Percentiles rank a stretch among this genome's conserved stretches.
These are phyloP conservation scores for Talaromyces wortmannii DNA, from an alignment of 495 filamentous ascomycete species.

Conservation along the genomic window DNA sequence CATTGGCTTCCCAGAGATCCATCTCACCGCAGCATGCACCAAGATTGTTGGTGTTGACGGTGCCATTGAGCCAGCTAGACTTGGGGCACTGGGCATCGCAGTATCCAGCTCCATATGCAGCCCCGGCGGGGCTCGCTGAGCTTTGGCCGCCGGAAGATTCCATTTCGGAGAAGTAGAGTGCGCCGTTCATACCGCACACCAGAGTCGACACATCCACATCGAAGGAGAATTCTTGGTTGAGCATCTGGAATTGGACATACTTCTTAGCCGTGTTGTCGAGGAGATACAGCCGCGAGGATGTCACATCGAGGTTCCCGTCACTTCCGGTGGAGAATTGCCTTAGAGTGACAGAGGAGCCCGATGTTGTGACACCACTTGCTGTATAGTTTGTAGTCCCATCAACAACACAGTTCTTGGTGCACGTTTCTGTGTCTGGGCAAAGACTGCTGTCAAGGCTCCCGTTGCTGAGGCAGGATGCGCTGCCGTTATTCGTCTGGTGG, in stretches of 20 bases:
- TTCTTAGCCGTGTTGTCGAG: slow-evolving; percentile 44
- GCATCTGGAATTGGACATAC: slow-evolving; percentile 54
- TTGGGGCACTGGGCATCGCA: slow-evolving; percentile 62
- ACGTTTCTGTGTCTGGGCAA: slow-evolving; percentile 39
- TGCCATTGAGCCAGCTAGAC: slow-evolving; percentile 50
- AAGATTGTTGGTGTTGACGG: slow-evolving; percentile 39
- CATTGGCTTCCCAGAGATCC: slow-evolving; percentile 62
- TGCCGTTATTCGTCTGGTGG: slow-evolving; percentile 27
- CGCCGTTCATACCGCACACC: slow-evolving; percentile 61
- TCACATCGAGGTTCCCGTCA: slow-evolving; percentile 12
- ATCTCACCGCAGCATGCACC: slow-evolving; percentile 56
- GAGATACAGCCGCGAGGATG: slow-evolving; percentile 54
- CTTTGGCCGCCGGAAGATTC: slow-evolving; percentile 44
- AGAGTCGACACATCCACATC: slow-evolving; percentile 57
- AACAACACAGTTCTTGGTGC: slow-evolving; percentile 43
- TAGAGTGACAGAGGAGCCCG: slow-evolving; percentile 31
- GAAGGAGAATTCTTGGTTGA: slow-evolving; percentile 54
- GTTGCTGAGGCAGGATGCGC: slow-evolving; percentile 24
- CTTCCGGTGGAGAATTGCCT: slow-evolving; percentile 30
- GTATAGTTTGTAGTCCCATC: slow-evolving; percentile 43
- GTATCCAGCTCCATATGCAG: slow-evolving; percentile 61
- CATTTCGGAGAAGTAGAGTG: slow-evolving; percentile 64
- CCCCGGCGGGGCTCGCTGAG: slow-evolving; percentile 52
- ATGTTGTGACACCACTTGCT: slow-evolving; percentile 34
- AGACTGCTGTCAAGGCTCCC: slow-evolving; percentile 32